Conservation (phyloP, 371 early-diverging fungal species). For the Basidiobolus meristosporus region DNA sequence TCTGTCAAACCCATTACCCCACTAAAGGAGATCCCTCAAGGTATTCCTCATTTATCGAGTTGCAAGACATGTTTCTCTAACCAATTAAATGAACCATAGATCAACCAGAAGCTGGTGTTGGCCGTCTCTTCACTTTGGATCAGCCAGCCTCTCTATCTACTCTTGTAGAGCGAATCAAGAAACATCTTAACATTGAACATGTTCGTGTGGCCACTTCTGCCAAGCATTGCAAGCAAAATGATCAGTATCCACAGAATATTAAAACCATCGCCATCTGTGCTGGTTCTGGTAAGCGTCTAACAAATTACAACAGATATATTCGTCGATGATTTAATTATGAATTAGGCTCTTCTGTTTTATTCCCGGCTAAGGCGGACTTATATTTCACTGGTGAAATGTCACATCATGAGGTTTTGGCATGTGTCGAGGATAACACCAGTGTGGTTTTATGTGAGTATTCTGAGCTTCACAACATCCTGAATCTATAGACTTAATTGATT, state of each 20-base stretch:
- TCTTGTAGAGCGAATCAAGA: conserved; percentile 43
- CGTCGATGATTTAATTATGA: background rate
- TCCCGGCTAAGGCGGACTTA: conserved; percentile 32
- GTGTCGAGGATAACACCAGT: conserved; percentile 44
- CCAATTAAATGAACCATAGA: conserved; percentile 9
- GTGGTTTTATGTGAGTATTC: conserved; percentile 63
- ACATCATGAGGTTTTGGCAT: conserved; percentile 81
- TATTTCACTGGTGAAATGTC: conserved; percentile 88
- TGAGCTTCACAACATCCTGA: background rate
- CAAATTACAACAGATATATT: background rate
- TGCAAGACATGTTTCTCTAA: conserved; percentile 8
- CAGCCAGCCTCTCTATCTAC: conserved; percentile 24
- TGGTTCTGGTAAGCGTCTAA: conserved; percentile 67
- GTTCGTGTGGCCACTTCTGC: conserved; percentile 59
- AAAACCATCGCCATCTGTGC: conserved; percentile 83
- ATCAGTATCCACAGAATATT: conserved; percentile 12
- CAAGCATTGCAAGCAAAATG: conserved; percentile 11
- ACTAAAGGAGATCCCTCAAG: no score
- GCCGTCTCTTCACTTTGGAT: conserved; percentile 45
- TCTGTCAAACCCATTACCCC: conserved; percentile 15
- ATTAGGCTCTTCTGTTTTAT: conserved; percentile 31
- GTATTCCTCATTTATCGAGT: conserved; percentile 29
- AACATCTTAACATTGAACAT: conserved; percentile 30
- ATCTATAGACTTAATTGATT: background rate
- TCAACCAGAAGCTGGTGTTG: conserved; percentile 48